Evolutionary conservation across 2,329 filamentous ascomycete species (phyloP), one percentile per base, ranked within the genome.

Genomic region (Xylariaceae sp.): DNA sequence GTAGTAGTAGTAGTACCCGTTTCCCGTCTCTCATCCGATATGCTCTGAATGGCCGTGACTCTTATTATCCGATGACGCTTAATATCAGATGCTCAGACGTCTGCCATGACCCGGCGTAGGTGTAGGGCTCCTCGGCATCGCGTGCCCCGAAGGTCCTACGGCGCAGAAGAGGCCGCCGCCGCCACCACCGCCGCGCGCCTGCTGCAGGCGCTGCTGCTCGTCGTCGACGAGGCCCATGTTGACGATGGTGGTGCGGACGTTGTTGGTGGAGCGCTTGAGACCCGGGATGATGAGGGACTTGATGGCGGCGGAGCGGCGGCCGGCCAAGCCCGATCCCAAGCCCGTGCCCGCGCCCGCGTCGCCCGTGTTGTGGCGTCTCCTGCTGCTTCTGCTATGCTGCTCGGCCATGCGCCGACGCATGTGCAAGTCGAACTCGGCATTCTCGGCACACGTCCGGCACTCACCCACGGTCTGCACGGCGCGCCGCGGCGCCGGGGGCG

Each of bases 391-490:
- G 19, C 50, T 20, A 51, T 32, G 48, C 29, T 43, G 44, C 20
- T 51, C 46, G 51, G 47, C 42, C 20, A 62, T 57, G 23, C 23
- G n/a, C 51, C 59, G 51, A 46, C 52, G 59, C 56, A 60, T 57
- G 2, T 59, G 57, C 18, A 53, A 62, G 44, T 67, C 64, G 43
- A 65, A 56, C 20, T 61, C 64, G 10, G 58, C 63, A 10, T 59
- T 63, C 42, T 67, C 67, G 10, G 51, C 61, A 47, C 69, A 71
- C 16, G 59, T 62, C 16, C 44, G 46, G 52, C 69, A 71, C 21
- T 67, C 56, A 40, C 69, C 68, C 7, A 71, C 65, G 5, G 53
- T 59, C 52, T 71, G 67, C n/a, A 67, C 63, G 0, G 44, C 41
- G 20, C 54, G 56, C 29, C 45, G 58, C 2, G 61, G 59, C 21